phyloP scores from a whole-genome alignment of 177 flowering plant species.

The Vitis hybrid region DNA sequence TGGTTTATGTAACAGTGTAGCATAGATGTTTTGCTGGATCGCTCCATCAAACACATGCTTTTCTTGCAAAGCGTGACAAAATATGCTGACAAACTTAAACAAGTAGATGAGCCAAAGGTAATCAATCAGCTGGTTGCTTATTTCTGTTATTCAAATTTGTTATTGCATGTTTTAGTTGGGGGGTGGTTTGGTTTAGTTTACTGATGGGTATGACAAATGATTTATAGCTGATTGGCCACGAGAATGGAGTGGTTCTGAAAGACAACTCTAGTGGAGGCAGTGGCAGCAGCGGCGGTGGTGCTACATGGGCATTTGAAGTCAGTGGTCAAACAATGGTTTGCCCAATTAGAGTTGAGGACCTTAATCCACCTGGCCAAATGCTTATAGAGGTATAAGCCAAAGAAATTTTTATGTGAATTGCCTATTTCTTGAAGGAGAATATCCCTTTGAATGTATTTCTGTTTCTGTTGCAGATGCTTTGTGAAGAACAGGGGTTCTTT shows the following conservation, averaged over 20 bases:
- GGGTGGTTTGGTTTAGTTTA: neutral
- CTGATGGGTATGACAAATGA: neutral
- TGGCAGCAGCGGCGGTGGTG: constrained; percentile 25
- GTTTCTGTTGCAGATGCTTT: constrained; percentile 61
- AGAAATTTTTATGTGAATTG: neutral
- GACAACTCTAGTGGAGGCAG: constrained; percentile 24
- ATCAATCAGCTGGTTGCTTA: neutral
- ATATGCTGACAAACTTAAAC: constrained; percentile 68
- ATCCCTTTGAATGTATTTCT: neutral
- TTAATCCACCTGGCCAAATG: constrained; percentile 77
- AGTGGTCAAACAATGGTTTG: constrained; percentile 60
- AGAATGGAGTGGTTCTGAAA: constrained; percentile 37
- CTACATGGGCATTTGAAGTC: constrained; percentile 82
- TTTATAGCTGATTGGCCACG: constrained; percentile 45
- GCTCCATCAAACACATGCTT: constrained; percentile 76
- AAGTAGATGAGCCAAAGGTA: constrained; percentile 66
- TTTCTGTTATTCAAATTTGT: neutral
- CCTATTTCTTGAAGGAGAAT: neutral
- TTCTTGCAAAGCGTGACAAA: constrained; percentile 79
- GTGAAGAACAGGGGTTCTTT: constrained; percentile 75
- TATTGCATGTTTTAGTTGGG: neutral
- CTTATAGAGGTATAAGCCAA: constrained; percentile 67
- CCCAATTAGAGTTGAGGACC: constrained; percentile 80
- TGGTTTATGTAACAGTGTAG: constrained; percentile 60
- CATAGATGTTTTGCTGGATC: constrained; percentile 79